These are phyloP conservation scores for Hypholoma sublateritium DNA, from an alignment of 768 basidiomycete genomes.

Conservation along the genomic window DNA sequence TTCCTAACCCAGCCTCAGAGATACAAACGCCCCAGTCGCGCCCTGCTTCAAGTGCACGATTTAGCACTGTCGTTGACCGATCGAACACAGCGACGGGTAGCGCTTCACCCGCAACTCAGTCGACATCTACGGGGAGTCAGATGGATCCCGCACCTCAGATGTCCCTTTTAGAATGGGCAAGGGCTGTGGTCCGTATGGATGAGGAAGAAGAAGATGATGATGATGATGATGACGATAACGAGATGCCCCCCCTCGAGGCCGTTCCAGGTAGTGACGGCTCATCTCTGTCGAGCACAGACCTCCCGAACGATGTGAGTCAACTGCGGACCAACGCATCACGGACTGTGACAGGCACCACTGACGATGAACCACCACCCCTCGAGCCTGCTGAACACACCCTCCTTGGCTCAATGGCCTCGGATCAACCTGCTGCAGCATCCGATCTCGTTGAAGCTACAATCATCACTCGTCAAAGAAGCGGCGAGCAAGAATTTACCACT, in stretches of 20 bases:
- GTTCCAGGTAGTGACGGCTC: not conserved
- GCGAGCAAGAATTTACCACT: conserved; percentile 5
- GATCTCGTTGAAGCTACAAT: not conserved
- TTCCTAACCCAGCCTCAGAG: not conserved
- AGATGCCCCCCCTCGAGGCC: not conserved
- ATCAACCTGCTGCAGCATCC: not conserved
- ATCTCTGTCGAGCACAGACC: no score
- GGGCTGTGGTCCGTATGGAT: not conserved
- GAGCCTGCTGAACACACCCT: not conserved
- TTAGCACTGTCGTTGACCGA: conserved; percentile 7
- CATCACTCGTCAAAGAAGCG: not conserved
- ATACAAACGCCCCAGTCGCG: not conserved
- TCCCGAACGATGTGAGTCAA: no score
- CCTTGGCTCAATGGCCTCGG: not conserved
- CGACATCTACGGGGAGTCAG: no score
- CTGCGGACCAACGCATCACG: no score
- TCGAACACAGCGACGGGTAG: not conserved
- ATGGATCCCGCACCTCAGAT: not conserved
- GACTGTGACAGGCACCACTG: no score
- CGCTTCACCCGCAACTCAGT: not conserved
- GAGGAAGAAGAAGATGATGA: not conserved
- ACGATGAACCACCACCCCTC: not conserved
- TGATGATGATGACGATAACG: not conserved
- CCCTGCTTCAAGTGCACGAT: not conserved
- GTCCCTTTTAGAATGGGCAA: not conserved